A percentile compares a stretch with the other conserved stretches of the same genome.
These are phyloP conservation scores for Phytopythium litorale DNA, from an alignment of 352 stramenopile species.

Conservation along the genomic window DNA sequence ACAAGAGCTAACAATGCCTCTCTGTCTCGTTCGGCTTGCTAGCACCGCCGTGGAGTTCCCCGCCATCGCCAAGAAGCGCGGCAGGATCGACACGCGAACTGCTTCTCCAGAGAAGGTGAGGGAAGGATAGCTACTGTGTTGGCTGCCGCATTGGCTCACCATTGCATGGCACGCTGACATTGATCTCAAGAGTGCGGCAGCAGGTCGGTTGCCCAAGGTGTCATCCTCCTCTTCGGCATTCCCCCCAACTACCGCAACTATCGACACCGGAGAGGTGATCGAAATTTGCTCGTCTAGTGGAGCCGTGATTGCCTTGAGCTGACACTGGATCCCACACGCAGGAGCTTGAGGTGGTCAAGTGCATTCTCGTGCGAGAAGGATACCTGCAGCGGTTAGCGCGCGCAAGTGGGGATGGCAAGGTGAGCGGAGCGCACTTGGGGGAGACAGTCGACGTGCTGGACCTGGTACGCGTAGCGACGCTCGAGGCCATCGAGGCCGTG, in stretches of 20 bases:
- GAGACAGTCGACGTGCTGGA: constrained; percentile 85
- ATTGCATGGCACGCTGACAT: neutral
- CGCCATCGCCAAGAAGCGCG: constrained; percentile 7
- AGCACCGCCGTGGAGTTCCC: constrained; percentile 1
- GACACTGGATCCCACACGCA: constrained; percentile 7
- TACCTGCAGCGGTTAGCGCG: constrained; percentile 76
- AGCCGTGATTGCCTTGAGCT: neutral
- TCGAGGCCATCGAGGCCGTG: constrained; percentile 89
- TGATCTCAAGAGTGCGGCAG: neutral
- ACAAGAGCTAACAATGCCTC: neutral
- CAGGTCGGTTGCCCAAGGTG: neutral
- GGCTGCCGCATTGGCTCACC: neutral
- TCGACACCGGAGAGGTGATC: constrained; percentile 5
- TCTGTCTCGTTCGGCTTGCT: neutral
- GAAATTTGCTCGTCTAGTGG: neutral
- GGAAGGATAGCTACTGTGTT: neutral
- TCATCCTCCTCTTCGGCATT: neutral
- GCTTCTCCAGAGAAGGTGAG: constrained; percentile 6
- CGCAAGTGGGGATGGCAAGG: constrained; percentile 32
- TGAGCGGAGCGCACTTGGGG: constrained; percentile 51
- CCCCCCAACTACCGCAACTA: neutral
- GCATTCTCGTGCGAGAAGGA: constrained; percentile 85
- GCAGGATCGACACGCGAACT: neutral
- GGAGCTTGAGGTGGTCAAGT: constrained; percentile 89
- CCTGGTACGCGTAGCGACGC: constrained; percentile 74